Evolutionary conservation across 75 land plant genomes (phyloP).

Genomic region (Selaginella moellendorffii): DNA sequence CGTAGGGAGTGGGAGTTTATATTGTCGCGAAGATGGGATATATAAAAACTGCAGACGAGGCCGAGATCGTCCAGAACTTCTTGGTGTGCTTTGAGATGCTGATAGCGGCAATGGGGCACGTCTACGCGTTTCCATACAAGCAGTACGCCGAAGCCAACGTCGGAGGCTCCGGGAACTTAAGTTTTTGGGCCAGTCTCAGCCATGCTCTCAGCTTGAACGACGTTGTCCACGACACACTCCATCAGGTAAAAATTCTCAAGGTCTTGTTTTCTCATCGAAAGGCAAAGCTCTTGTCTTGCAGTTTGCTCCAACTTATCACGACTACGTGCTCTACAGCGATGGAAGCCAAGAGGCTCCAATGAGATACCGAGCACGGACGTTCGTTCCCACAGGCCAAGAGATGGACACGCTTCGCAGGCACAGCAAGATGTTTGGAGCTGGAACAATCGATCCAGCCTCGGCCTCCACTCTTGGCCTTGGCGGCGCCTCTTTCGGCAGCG

Average conservation of each 20-base stretch:
- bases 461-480: conserved; percentile 12
- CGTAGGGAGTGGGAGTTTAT: conserved; percentile 87
- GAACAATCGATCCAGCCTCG: conserved; percentile 37
- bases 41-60: conserved; percentile 50
- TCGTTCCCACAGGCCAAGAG: conserved; percentile 86
- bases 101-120: conserved; percentile 77
- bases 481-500: not conserved
- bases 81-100: conserved; percentile 91
- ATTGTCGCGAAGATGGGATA: conserved; percentile 67
- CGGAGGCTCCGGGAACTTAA: conserved; percentile 28
- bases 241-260: too few relatives aligned
- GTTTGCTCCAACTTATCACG: conserved; percentile 99
- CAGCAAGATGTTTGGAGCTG: conserved; percentile 33
- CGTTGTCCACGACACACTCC: conserved; percentile 91
- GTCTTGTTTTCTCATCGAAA: too few relatives aligned
- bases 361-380: conserved; percentile 69
- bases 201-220: conserved; percentile 91
- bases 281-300: conserved; percentile 31
- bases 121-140: conserved; percentile 88
- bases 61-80: conserved; percentile 64
- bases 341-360: conserved; percentile 67
- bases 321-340: conserved; percentile 85
- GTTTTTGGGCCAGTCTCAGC: conserved; percentile 46
- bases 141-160: conserved; percentile 91
- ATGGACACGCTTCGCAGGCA: conserved; percentile 63